Percentiles rank a stretch among this genome's conserved stretches.
Evolutionary conservation across 345 rosid genomes (phyloP).

Genomic region (Erucastrum elatum): DNA sequence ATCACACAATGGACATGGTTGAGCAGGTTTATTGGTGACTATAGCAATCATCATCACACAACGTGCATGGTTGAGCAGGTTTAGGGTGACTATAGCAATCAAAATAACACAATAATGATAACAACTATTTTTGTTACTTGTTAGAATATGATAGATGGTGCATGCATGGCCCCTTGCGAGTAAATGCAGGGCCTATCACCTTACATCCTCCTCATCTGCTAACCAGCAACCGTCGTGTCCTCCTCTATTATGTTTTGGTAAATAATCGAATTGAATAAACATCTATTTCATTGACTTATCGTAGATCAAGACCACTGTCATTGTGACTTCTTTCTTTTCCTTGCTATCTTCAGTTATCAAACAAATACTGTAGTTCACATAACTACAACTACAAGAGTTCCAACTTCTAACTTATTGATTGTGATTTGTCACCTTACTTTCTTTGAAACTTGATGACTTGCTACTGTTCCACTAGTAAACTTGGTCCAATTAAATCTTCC

Average conservation of each 20-base stretch:
- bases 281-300: not conserved
- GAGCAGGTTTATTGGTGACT: not conserved
- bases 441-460: conserved; percentile 9
- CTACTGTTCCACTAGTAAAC: not conserved
- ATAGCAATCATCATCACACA: not conserved
- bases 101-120: not conserved
- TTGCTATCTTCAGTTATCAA: too few relatives aligned
- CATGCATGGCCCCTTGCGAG: conserved; percentile 23
- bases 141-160: not conserved
- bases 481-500: not conserved
- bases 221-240: conserved; percentile 29
- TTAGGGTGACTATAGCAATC: not conserved
- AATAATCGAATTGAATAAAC: not conserved
- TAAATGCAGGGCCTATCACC: conserved; percentile 28
- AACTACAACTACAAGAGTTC: conserved; percentile 1
- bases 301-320: not conserved
- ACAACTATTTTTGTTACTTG: not conserved
- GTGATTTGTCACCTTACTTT: conserved; percentile 27
- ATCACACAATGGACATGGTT: not conserved
- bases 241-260: not conserved
- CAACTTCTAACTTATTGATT: conserved; percentile 35
- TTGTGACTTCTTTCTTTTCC: too few relatives aligned
- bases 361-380: conserved; percentile 3
- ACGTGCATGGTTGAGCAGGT: not conserved
- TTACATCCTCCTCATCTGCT: conserved; percentile 18